A percentile compares a stretch with the other conserved stretches of the same genome.
phyloP scores from a whole-genome alignment of 2,329 filamentous ascomycete species.

The Helminthosporium solani region DNA sequence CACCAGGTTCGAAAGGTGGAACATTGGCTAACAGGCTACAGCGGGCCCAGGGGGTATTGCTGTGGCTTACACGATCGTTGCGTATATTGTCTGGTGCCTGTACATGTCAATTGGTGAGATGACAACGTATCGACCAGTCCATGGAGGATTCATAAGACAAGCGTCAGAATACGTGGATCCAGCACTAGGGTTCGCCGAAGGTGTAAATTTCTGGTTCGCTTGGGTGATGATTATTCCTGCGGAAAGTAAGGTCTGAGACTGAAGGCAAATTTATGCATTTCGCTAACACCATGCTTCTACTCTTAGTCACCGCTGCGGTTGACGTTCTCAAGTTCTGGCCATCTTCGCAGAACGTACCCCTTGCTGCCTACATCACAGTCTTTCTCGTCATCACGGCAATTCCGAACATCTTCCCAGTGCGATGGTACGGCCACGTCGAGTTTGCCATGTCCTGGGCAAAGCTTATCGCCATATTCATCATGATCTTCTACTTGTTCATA shows the following conservation, averaged over 20 bases:
- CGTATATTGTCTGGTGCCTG: neutral
- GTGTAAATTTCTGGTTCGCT: neutral
- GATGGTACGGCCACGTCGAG: neutral
- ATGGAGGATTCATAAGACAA: neutral
- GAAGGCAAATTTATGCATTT: too few relatives aligned
- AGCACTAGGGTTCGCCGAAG: neutral
- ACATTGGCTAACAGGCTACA: neutral
- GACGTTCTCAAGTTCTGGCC: neutral
- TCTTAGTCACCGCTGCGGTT: neutral
- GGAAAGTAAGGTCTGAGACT: too few relatives aligned
- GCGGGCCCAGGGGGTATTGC: neutral
- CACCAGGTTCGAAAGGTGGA: neutral
- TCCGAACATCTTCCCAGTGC: neutral
- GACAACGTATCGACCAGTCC: neutral
- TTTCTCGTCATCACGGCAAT: neutral
- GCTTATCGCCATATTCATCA: neutral
- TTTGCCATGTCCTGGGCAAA: neutral
- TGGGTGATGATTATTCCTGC: too few relatives aligned
- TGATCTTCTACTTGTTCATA: neutral
- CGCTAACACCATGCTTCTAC: too few relatives aligned
- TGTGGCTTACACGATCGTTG: neutral
- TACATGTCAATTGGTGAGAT: neutral
- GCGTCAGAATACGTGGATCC: neutral
- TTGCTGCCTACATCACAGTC: neutral
- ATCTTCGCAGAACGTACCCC: neutral